Base-by-base conservation (phyloP, 306 rosid species). In the Trichosanthes cucumerina region DNA sequence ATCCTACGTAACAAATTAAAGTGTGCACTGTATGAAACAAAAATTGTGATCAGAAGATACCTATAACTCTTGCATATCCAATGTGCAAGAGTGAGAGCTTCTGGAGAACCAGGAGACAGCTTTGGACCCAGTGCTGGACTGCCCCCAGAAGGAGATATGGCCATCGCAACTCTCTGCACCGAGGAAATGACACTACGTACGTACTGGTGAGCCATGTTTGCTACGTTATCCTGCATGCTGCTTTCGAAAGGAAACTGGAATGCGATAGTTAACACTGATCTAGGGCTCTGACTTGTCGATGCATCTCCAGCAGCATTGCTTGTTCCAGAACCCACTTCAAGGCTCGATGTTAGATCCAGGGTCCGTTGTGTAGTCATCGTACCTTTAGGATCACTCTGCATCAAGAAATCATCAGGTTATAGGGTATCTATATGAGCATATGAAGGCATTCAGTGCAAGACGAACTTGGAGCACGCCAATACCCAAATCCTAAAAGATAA, bases 21-120 rank as follows among this genome's bases (percentile, higher is more conserved):
- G 44, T 44, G 9, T 75, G 43, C 13, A 72, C 26, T 52, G 16
- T 16, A 4, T 2, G 33, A 52, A 76, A 5, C 38, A 23, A 43
- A 46, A 56, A 2, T 52, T 31, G 44, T 18, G 9, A 28, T 73
- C 46, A 49, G 60, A 76, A 77, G 80, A 41, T 86, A 81, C 99
- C 93, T 91, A 76, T 96, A 91, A 85, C 99, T 96, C 80, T 89
- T 96, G 87, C 94, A 88, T 77, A 96, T 92, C 99, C 98, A 96
- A 57, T 91, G 91, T 43, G 96, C 88, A 21, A 95, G 88, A 0
- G 98, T 95, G 63, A 86, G 83, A 50, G 98, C 97, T 82, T 92
- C 99, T 0, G 98, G 98, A 73, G 98, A 92, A 77, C 93, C 89
- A 43, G 94, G 90, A 78, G 91, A 84, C 15, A 91, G 85, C 84